Evolutionary conservation across 495 filamentous ascomycete genomes (phyloP).

Genomic region (Xylaria curta): DNA sequence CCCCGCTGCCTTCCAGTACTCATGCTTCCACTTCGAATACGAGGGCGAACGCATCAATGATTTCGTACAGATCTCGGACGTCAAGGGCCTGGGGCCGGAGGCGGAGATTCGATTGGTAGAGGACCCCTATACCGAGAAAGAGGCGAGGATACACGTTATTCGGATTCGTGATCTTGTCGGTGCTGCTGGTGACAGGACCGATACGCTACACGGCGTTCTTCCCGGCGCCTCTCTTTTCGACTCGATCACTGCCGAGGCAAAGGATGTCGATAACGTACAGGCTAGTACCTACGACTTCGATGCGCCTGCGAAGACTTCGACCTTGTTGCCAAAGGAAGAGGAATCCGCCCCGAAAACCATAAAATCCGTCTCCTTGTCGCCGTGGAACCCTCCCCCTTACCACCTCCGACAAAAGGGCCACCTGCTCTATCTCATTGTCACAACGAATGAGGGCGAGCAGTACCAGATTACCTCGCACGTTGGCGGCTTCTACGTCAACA

Average conservation of each 20-base stretch:
- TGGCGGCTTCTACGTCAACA: slow-evolving; percentile 96
- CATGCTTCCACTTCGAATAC: slow-evolving; percentile 97
- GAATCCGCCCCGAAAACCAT: slow-evolving; percentile 81
- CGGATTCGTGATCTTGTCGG: slow-evolving; percentile 91
- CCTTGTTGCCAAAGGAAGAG: slow-evolving; percentile 70
- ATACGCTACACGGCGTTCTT: slow-evolving; percentile 84
- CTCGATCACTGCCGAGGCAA: slow-evolving; percentile 60
- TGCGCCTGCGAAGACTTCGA: slow-evolving; percentile 67
- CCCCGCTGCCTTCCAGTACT: slow-evolving; percentile 93
- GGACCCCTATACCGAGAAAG: slow-evolving; percentile 98
- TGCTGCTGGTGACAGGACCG: slow-evolving; percentile 84
- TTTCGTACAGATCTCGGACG: slow-evolving; percentile 90
- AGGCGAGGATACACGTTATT: slow-evolving; percentile 92
- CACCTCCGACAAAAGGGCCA: slow-evolving; percentile 90
- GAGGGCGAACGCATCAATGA: slow-evolving; percentile 88
- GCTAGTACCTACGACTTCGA: slow-evolving; percentile 77
- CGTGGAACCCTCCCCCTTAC: slow-evolving; percentile 97
- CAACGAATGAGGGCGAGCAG: slow-evolving; percentile 90
- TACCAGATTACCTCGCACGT: slow-evolving; percentile 92
- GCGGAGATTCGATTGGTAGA: slow-evolving; percentile 83
- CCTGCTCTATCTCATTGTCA: slow-evolving; percentile 86
- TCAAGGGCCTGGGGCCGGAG: slow-evolving; percentile 74
- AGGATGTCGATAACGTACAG: slow-evolving; percentile 58
- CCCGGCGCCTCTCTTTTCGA: slow-evolving; percentile 92
- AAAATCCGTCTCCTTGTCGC: slow-evolving; percentile 84